Base-by-base conservation (phyloP, 1,139 yeast species). In the Scheffersomyces illinoinensis region DNA sequence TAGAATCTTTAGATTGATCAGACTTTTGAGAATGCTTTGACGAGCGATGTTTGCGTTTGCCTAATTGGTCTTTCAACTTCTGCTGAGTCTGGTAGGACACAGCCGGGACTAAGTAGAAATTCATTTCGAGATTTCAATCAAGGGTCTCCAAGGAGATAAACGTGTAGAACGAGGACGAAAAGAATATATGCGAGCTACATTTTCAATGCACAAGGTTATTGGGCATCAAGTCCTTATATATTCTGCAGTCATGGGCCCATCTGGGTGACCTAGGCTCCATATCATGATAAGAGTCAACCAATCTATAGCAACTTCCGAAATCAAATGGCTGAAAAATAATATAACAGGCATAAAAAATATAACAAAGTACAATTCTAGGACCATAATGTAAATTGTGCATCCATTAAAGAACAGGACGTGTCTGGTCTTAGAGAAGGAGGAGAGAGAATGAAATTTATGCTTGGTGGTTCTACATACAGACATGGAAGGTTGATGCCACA, bases 71-170 rank as follows among this genome's bases (percentile, higher is more conserved):
- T 57, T 64, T 63, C 57, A 66, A 58, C 59, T 65, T 65, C 55
- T 67, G 68, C 54, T 67, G 70, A 17, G 67, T 63, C 57, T 67
- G 70, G 57, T 63, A 67, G 10, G 68, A 64, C 21, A 63, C 67
- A 10, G 63, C 62, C 5, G 68, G 68, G 18, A 66, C 49, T 14
- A 65, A 58, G 57, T 58, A 65, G 60, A 65, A 65, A 54, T 63
- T 65, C 68, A 66, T 66, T 50, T n/a, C 39, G 48, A 26, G 14
- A 33, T 33, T 33, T 10, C 10, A 10, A 33, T 4, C 43, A 33
- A 14, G 43, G 17, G 43, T 33, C 43, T 33, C 17, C 43, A 33
- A 33, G 43, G 43, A 33, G 17, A 33, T 33, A 33, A 3, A 12
- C 17, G 43, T 10, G 12, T 3, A 12, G 43, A 33, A 14, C 43